Conservation (phyloP, 2,329 filamentous ascomycete genomes). For the Microdochium trichocladiopsis region DNA sequence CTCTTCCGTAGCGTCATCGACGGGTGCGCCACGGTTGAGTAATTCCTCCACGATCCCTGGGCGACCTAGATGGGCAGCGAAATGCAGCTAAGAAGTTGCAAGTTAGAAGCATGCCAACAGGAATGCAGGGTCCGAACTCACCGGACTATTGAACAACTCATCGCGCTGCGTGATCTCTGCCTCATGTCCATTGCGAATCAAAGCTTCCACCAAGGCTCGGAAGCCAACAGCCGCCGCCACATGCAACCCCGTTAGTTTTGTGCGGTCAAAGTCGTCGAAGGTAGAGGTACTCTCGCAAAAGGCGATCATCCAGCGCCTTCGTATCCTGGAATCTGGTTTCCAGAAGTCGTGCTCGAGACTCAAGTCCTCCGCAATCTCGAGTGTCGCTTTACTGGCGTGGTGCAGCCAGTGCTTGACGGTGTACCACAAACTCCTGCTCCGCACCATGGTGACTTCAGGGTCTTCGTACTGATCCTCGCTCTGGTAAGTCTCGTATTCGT, state of each 20-base stretch:
- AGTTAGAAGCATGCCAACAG: too few species aligned
- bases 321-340: conserved; percentile 23
- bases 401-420: conserved; percentile 32
- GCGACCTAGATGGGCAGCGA: conserved; percentile 22
- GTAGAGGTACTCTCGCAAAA: conserved; percentile 21
- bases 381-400: conserved; percentile 31
- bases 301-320: conserved; percentile 29
- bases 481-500: conserved; percentile 4
- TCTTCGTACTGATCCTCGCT: conserved; percentile 11
- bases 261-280: conserved; percentile 20
- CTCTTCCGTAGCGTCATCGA: conserved; percentile 25
- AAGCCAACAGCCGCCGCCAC: conserved; percentile 30
- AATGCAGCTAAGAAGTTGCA: conserved; percentile 15
- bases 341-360: conserved; percentile 30
- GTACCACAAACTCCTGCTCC: conserved; percentile 21
- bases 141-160: conserved; percentile 22
- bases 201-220: conserved; percentile 24
- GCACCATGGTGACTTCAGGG: conserved; percentile 18
- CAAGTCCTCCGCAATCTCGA: conserved; percentile 31
- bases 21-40: conserved; percentile 20
- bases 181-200: conserved; percentile 28
- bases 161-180: conserved; percentile 24
- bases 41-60: conserved; percentile 28
- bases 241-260: conserved; percentile 26
- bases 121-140: too few species aligned